phyloP scores from a whole-genome alignment of 208 protist species.

The Trypanosoma melophagium region DNA sequence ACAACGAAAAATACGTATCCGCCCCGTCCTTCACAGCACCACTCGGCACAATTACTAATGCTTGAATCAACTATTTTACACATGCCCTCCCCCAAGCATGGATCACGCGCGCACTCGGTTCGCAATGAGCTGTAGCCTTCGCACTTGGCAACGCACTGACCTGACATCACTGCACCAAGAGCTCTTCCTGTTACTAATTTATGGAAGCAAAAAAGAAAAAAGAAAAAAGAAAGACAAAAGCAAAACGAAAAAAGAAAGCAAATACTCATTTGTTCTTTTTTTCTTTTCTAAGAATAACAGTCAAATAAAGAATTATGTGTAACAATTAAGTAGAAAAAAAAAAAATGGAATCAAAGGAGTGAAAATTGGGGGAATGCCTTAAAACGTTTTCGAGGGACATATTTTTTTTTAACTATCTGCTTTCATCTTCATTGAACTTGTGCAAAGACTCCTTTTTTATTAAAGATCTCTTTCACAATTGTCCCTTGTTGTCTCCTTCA shows the following conservation, averaged over 20 bases:
- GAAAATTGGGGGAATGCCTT: too few species aligned
- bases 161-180: slow-evolving; percentile 18
- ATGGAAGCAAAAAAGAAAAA: slow-evolving; percentile 10
- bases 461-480: too few species aligned
- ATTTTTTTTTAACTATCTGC: slow-evolving; percentile 27
- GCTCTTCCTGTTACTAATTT: slow-evolving; percentile 29
- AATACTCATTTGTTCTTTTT: too few species aligned
- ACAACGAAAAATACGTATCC: slow-evolving; percentile 76
- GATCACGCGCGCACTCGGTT: slow-evolving; percentile 68
- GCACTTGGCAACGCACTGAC: slow-evolving; percentile 56
- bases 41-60: slow-evolving; percentile 59
- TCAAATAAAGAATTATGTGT: too few species aligned
- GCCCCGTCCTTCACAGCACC: slow-evolving; percentile 76
- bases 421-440: slow-evolving; percentile 9
- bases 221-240: slow-evolving; percentile 1
- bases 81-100: slow-evolving; percentile 67
- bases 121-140: slow-evolving; percentile 67
- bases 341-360: too few species aligned
- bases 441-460: too few species aligned
- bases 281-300: too few species aligned
- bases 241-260: not conserved
- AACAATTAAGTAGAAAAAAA: too few species aligned
- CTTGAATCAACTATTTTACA: slow-evolving; percentile 50
- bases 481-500: too few species aligned
- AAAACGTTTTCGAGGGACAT: slow-evolving; percentile 4